These are phyloP conservation scores for Suhomyces bribrorum DNA, from an alignment of 1,139 yeast genomes.

Conservation along the genomic window DNA sequence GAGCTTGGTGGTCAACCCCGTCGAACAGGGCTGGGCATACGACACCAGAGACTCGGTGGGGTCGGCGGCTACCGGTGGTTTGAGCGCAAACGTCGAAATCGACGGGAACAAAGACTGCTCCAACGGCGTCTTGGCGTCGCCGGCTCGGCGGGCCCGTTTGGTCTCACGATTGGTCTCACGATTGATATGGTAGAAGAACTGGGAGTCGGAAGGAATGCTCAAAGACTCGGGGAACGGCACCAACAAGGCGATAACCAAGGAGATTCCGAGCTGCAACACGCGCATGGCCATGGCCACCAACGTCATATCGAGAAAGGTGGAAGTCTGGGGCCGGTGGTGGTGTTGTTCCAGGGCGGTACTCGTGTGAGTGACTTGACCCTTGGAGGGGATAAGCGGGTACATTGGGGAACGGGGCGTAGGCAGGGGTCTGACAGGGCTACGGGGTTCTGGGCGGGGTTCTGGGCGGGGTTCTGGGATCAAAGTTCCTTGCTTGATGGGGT, in stretches of 20 bases:
- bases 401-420: not conserved
- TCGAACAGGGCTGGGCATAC: conserved; percentile 46
- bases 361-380: not conserved
- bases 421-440: not conserved
- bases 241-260: conserved; percentile 14
- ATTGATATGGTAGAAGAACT: conserved; percentile 10
- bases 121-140: too few species aligned
- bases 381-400: not conserved
- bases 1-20: conserved; percentile 47
- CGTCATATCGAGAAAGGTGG: conserved; percentile 12
- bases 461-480: too few species aligned
- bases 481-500: too few species aligned
- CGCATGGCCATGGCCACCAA: conserved; percentile 21
- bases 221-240: conserved; percentile 11
- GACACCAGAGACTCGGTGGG: conserved; percentile 1
- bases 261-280: conserved; percentile 16
- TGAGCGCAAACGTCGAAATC: conserved; percentile 14
- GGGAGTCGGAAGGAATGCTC: conserved; percentile 12
- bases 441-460: too few species aligned
- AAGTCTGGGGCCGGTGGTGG: not conserved
- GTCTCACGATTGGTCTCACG: conserved; percentile 1
- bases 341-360: not conserved
- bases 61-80: not conserved
- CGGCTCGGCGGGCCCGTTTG: too few species aligned
- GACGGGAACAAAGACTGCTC: conserved; percentile 27